Conservation (phyloP, 768 basidiomycete species). For the Dentipellis sp. region DNA sequence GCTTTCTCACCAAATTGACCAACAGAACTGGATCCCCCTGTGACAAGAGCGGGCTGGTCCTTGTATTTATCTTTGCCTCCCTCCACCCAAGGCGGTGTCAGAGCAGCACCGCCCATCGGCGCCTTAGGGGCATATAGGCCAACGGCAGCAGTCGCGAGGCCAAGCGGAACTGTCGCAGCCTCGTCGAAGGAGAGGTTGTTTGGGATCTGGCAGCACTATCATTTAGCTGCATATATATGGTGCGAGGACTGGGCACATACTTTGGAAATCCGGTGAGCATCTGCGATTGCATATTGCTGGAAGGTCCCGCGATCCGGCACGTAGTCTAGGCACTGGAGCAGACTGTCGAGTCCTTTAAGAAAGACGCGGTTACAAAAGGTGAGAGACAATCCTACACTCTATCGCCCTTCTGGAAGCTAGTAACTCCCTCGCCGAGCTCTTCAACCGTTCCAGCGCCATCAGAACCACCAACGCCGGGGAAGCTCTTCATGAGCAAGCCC, state of each 20-base stretch:
- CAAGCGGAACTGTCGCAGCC: conserved; percentile 39
- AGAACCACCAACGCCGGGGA: conserved; percentile 14
- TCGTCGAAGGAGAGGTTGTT: conserved; percentile 36
- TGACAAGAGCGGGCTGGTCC: conserved; percentile 35
- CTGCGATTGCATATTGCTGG: conserved; percentile 17
- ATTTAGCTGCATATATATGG: neutral
- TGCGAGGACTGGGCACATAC: neutral
- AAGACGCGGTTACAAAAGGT: no score
- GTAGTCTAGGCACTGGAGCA: conserved; percentile 5
- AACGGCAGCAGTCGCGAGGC: conserved; percentile 38
- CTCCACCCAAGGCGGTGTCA: conserved; percentile 29
- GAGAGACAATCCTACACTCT: conserved; percentile 13
- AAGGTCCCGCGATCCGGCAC: conserved; percentile 5
- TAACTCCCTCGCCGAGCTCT: conserved; percentile 19
- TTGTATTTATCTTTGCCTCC: conserved; percentile 31
- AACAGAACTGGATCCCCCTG: conserved; percentile 40
- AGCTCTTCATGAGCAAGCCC: conserved; percentile 15
- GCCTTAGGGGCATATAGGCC: conserved; percentile 34
- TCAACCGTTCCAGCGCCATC: conserved; percentile 19
- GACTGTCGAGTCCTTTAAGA: neutral
- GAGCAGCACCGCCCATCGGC: conserved; percentile 26
- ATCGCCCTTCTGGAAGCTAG: conserved; percentile 17
- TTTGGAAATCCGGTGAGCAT: conserved; percentile 13
- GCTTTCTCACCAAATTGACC: conserved; percentile 36
- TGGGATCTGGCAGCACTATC: conserved; percentile 29